A percentile compares a stretch with the other conserved stretches of the same genome.
These are phyloP conservation scores for Alloteropsis angusta DNA, from an alignment of 202 grass and related monocot species.

Conservation along the genomic window DNA sequence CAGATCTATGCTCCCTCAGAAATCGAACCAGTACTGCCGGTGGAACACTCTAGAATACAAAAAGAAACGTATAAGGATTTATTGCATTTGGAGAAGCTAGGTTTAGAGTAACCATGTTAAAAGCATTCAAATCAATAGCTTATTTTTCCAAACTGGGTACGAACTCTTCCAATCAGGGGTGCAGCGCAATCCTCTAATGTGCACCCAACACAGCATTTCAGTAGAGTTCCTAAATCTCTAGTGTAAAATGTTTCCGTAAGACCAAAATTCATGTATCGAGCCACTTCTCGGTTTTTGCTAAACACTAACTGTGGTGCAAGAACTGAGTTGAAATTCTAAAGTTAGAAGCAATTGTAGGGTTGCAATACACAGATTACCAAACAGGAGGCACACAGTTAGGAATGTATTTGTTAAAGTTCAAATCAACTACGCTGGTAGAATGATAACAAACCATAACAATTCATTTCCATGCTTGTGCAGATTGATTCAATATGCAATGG, in stretches of 20 bases:
- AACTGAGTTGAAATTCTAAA: not conserved
- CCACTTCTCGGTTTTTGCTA: not conserved
- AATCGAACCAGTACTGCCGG: slow-evolving; percentile 76
- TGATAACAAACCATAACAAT: too few species aligned
- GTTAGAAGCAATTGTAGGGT: not conserved
- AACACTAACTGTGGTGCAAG: not conserved
- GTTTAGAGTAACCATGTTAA: not conserved
- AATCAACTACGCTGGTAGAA: not conserved
- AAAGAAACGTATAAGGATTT: not conserved
- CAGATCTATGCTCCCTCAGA: slow-evolving; percentile 90
- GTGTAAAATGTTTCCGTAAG: not conserved
- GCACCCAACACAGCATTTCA: not conserved
- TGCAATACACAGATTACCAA: not conserved
- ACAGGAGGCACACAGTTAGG: not conserved
- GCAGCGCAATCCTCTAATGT: not conserved
- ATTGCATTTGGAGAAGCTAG: not conserved
- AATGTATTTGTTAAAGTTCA: not conserved
- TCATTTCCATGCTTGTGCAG: not conserved
- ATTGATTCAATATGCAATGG: not conserved
- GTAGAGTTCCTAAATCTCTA: not conserved
- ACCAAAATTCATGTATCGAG: not conserved
- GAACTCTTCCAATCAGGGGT: not conserved
- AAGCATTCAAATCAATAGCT: not conserved
- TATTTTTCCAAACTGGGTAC: not conserved
- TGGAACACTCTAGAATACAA: slow-evolving; percentile 73